Base-by-base conservation (phyloP, 2,329 filamentous ascomycete species). In the Fusarium nematophilum region DNA sequence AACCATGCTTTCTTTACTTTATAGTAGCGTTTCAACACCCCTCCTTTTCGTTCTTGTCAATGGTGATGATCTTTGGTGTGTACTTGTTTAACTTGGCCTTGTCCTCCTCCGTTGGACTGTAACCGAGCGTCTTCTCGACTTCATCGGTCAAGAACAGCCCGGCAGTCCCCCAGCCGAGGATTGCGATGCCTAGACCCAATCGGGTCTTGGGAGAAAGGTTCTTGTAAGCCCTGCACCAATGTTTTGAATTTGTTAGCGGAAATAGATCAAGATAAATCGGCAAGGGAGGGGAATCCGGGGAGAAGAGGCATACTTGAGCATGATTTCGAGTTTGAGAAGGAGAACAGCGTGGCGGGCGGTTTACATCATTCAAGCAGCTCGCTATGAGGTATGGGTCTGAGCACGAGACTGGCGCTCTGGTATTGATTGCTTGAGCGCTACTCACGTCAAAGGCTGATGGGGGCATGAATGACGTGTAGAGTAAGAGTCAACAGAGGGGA, bases 61-160 rank as follows among this genome's bases (percentile, higher is more conserved):
- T 81, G 10, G 82, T 70, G 31, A 80, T 83, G 53, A 94, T 83
- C 64, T 79, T 86, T 7, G 90, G 90, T 26, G 86, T 78, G 39
- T 83, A 75, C 43, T 81, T 81, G 42, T 86, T 81, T 59, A 96
- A 73, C 10, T 84, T 84, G 55, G 87, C 85, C 72, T 86, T 88
- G 71, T 96, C 92, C 69, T 90, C 81, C 59, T 91, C 87, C 1
- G 87, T 89, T 2, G 93, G 86, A 31, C 84, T 87, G 73, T 92
- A 84, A 6, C 90, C 90, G 57, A 93, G 83, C 34, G 83, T 86
- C 71, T 90, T 84, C 76, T 94, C 93, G 13, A 89, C 86, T 53
- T 82, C 81, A 70, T 94, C 90, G 5, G 90, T 87, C 14, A 91
- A 71, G 71, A 89, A 88, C n/a, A 95, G 81, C 13, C 92, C 93